phyloP scores from a whole-genome alignment of 306 rosid genomes.

The Acacia acuminata region DNA sequence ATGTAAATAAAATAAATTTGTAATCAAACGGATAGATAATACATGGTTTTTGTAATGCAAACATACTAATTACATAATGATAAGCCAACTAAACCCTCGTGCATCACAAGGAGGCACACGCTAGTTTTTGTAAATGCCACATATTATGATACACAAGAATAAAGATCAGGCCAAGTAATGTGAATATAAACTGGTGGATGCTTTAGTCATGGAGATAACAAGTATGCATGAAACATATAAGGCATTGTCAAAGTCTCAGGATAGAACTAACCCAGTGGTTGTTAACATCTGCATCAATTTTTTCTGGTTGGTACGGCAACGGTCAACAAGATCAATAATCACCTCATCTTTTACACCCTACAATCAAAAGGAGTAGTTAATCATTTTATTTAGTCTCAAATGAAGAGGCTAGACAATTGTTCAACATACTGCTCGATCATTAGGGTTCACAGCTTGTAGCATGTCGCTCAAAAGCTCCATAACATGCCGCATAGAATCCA shows the following conservation, averaged over 20 bases:
- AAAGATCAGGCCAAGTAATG: background rate
- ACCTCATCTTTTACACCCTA: slow-evolving; percentile 92
- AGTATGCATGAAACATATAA: background rate
- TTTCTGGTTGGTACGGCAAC: slow-evolving; percentile 88
- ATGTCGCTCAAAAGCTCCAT: slow-evolving; percentile 88
- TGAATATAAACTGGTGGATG: background rate
- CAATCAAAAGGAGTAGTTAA: slow-evolving; percentile 29
- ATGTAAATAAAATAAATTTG: too few species aligned
- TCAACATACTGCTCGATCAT: slow-evolving; percentile 64
- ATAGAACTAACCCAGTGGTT: slow-evolving; percentile 79
- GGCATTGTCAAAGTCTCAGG: background rate
- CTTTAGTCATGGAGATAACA: background rate
- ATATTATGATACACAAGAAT: slow-evolving; percentile 3
- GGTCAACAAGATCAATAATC: slow-evolving; percentile 80
- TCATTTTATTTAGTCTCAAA: slow-evolving; percentile 14
- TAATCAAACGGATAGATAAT: too few species aligned
- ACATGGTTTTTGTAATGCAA: background rate
- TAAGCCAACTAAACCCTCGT: too few species aligned
- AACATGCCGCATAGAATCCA: slow-evolving; percentile 84
- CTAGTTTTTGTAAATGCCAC: background rate
- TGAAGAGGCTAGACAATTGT: slow-evolving; percentile 24
- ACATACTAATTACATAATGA: background rate
- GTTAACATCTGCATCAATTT: slow-evolving; percentile 97
- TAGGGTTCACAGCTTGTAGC: slow-evolving; percentile 89
- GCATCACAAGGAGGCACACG: too few species aligned